Evolutionary conservation across 2,329 filamentous ascomycete genomes (phyloP).

Genomic region (Lasiodiplodia sp.): DNA sequence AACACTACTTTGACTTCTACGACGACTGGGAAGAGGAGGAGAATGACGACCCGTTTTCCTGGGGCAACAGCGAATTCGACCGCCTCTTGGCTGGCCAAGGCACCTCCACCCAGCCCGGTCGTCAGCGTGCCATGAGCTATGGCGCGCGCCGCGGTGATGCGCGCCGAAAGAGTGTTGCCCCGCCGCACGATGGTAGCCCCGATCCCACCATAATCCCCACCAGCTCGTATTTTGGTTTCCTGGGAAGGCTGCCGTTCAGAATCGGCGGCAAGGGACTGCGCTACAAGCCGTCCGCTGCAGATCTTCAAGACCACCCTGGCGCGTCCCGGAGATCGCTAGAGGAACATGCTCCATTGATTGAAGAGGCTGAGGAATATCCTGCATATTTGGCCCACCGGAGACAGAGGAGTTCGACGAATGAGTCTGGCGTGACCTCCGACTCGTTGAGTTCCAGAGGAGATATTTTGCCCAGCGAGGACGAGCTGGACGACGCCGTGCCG

Average conservation of each 20-base stretch:
- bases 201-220: slow-evolving; percentile 92
- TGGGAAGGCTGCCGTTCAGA: slow-evolving; percentile 84
- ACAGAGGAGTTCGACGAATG: slow-evolving; percentile 78
- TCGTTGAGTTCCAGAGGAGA: slow-evolving; percentile 89
- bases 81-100: slow-evolving; percentile 74
- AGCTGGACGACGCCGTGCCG: slow-evolving; percentile 86
- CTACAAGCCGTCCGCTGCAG: slow-evolving; percentile 90
- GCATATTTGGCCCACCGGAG: slow-evolving; percentile 52
- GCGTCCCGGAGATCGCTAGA: slow-evolving; percentile 60
- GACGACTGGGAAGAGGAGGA: slow-evolving; percentile 88
- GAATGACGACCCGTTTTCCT: slow-evolving; percentile 68
- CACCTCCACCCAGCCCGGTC: slow-evolving; percentile 64
- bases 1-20: slow-evolving; percentile 95
- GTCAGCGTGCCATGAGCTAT: slow-evolving; percentile 89
- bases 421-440: slow-evolving; percentile 81
- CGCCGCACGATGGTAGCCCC: slow-evolving; percentile 57
- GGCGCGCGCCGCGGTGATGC: slow-evolving; percentile 68
- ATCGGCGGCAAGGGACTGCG: slow-evolving; percentile 78
- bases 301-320: slow-evolving; percentile 85
- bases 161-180: slow-evolving; percentile 63
- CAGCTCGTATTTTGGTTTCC: slow-evolving; percentile 83
- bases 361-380: slow-evolving; percentile 61
- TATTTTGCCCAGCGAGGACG: slow-evolving; percentile 89
- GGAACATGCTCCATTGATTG: slow-evolving; percentile 76
- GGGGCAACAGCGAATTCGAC: slow-evolving; percentile 83